Evolutionary conservation across 148 eudicot species (phyloP), one percentile per base, ranked within the genome.

Genomic region (Chenopodium berlandieri): DNA sequence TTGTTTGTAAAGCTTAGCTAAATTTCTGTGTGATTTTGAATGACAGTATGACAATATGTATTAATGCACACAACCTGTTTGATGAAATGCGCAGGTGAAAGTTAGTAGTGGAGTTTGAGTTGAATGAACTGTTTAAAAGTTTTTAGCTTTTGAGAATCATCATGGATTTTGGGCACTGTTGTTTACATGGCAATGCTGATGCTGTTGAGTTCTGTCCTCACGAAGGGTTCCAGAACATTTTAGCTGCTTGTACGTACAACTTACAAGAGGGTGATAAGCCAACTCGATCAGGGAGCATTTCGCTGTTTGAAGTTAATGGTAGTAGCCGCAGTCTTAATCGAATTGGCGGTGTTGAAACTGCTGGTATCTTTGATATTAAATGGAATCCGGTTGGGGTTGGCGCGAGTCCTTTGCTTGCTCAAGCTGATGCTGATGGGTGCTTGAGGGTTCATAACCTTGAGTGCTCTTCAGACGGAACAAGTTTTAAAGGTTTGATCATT

Each of bases 131-230:
- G 20, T 30, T 2, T 20, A 3, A 10, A 23, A 66, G 19, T 16
- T 7, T 20, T 19, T 47, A 27, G 46, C 60, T 74, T 74, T 32
- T 23, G 58, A n/a, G 58, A 65, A 32, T 32, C 13, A 40, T 27
- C 27, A 94, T 92, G 98, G 98, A 94, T 19, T 81, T 89, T 40
- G 95, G 89, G 19, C 84, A 88, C 19, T 84, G 86, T 72, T 73
- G 60, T 74, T 82, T 96, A 22, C 95, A 92, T 46, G 99, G 98
- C 5, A 94, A 94, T 80, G 91, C 97, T 6, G 98, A 96, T 34
- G 94, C 91, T 4, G 99, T 92, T 12, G 99, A 94, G 90, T 96
- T 96, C 83, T 96, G 98, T 70, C 97, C 98, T 1, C 92, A 90
- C 14, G 84, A 79, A 0, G 87, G 94, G 13, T 92, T 89, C 83